Conservation (phyloP, 305 asterid genomes). For the Caryopteris hybrid region DNA sequence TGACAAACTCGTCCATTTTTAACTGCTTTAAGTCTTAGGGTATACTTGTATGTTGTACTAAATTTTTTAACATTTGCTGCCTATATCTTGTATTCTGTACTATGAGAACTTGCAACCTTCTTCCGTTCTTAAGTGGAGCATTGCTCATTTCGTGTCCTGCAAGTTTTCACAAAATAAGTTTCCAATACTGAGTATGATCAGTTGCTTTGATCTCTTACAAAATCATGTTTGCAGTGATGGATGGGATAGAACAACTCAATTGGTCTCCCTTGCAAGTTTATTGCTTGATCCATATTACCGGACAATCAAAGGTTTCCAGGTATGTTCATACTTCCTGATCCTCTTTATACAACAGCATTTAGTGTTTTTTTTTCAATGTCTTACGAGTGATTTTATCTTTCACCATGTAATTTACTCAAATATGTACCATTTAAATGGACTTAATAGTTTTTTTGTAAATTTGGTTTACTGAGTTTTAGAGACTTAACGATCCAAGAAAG, state of each 20-base stretch:
- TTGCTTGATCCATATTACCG: constrained; percentile 98
- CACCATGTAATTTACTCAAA: neutral
- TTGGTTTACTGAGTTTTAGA: constrained; percentile 11
- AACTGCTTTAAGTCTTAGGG: constrained; percentile 3
- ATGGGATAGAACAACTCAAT: constrained; percentile 98
- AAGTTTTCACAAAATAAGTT: neutral
- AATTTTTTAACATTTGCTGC: neutral
- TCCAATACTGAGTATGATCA: neutral
- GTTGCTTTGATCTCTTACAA: constrained; percentile 17
- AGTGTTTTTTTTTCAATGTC: neutral
- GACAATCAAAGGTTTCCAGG: constrained; percentile 95
- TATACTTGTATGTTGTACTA: neutral
- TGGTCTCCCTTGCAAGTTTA: constrained; percentile 93
- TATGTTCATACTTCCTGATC: constrained; percentile 26
- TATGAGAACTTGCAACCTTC: constrained; percentile 5
- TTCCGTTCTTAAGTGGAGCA: constrained; percentile 5
- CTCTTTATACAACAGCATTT: constrained; percentile 1
- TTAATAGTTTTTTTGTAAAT: constrained; percentile 8
- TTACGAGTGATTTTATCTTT: neutral
- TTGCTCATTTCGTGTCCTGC: constrained; percentile 9
- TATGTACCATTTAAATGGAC: neutral
- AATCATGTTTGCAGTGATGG: constrained; percentile 71
- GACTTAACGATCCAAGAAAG: constrained; percentile 6
- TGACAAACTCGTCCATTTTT: neutral
- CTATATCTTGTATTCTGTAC: neutral